phyloP scores from a whole-genome alignment of 306 rosid species.

The Casuarina cunninghamiana region DNA sequence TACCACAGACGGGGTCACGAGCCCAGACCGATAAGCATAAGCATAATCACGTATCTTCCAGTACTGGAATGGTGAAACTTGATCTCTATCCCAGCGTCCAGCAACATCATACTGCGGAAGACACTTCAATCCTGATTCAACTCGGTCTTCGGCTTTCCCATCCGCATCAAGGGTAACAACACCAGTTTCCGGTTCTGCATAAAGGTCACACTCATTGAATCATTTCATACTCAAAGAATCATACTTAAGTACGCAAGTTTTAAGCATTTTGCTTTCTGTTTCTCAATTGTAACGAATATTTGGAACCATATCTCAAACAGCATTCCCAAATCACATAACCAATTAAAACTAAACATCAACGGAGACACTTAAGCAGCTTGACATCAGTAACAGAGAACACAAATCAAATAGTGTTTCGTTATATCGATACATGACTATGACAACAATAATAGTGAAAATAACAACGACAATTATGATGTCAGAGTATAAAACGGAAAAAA shows the following conservation, averaged over 20 bases:
- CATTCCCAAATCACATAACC: too few relatives aligned
- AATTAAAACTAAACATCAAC: neutral
- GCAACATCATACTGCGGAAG: slow-evolving; percentile 75
- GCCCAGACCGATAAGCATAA: slow-evolving; percentile 71
- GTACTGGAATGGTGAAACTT: slow-evolving; percentile 54
- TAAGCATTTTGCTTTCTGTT: slow-evolving; percentile 3
- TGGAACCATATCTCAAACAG: neutral
- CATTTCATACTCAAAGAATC: neutral
- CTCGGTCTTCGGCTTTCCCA: slow-evolving; percentile 74
- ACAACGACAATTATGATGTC: neutral
- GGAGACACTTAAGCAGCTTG: neutral
- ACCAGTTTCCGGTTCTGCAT: slow-evolving; percentile 63
- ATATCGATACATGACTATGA: neutral
- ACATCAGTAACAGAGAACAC: neutral
- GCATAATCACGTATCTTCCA: slow-evolving; percentile 98
- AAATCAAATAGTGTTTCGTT: neutral
- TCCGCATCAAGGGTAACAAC: slow-evolving; percentile 65
- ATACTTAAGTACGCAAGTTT: slow-evolving; percentile 7
- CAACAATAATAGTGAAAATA: neutral
- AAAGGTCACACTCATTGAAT: slow-evolving; percentile 25
- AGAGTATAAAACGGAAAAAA: neutral
- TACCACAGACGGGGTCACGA: slow-evolving; percentile 76
- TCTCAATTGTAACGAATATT: neutral
- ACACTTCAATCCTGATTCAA: slow-evolving; percentile 68
- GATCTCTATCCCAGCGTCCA: slow-evolving; percentile 37